Conservation (phyloP, 345 rosid species). For the Murraya paniculata region DNA sequence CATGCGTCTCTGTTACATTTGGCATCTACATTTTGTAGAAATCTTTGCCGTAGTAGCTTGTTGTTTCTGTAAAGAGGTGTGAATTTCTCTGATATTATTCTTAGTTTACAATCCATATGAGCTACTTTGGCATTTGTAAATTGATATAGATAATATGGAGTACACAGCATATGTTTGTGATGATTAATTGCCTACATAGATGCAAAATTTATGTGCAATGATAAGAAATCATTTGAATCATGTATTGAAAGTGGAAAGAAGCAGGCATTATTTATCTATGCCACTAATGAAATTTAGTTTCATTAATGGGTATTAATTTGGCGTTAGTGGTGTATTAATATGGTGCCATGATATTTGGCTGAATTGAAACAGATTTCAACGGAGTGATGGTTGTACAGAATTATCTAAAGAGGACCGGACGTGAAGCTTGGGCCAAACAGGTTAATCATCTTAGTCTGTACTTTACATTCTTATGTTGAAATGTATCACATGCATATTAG, state of each 20-base stretch:
- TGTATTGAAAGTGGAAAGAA: background rate
- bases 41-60: background rate
- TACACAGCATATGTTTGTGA: background rate
- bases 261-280: background rate
- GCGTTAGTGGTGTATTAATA: background rate
- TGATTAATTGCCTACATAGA: background rate
- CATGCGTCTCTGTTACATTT: background rate
- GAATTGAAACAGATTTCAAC: constrained; percentile 73
- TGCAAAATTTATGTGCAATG: background rate
- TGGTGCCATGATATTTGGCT: constrained; percentile 12
- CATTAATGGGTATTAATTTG: background rate
- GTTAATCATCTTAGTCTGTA: constrained; percentile 29
- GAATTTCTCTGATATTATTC: background rate
- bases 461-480: background rate
- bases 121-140: background rate
- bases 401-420: constrained; percentile 76
- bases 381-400: constrained; percentile 85
- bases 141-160: background rate
- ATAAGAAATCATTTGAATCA: background rate
- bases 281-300: background rate
- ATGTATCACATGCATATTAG: background rate
- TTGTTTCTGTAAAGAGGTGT: background rate
- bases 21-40: background rate
- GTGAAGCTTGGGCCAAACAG: constrained; percentile 88
- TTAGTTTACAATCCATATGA: background rate